phyloP scores from a whole-genome alignment of 1,284 basidiomycete genomes.

The Vanrija sp. region DNA sequence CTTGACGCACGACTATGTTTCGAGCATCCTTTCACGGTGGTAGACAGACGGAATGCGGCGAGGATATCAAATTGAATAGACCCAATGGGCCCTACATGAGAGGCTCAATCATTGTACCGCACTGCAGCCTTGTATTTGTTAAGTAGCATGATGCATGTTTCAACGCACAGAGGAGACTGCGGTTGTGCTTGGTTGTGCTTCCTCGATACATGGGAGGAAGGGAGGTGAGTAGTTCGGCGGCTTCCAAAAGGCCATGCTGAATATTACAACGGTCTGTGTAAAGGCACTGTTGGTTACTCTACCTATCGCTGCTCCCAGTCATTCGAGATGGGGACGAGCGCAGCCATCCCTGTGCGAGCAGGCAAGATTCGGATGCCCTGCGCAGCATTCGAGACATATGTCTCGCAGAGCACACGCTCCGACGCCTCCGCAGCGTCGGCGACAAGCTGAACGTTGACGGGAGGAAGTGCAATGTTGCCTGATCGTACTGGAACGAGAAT shows the following conservation, averaged over 20 bases:
- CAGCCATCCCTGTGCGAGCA: slow-evolving; percentile 31
- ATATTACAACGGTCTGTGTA: not conserved
- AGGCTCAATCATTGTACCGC: not conserved
- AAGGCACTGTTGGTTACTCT: not conserved
- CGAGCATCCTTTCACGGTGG: slow-evolving; percentile 37
- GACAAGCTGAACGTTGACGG: slow-evolving; percentile 27
- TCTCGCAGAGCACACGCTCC: slow-evolving; percentile 35
- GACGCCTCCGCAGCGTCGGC: slow-evolving; percentile 1
- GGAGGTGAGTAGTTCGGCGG: not conserved
- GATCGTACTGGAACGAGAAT: slow-evolving; percentile 40
- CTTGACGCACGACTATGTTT: slow-evolving; percentile 44
- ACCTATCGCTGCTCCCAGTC: slow-evolving; percentile 10
- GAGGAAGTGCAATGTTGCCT: slow-evolving; percentile 35
- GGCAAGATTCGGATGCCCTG: slow-evolving; percentile 41
- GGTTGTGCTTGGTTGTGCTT: too few species aligned
- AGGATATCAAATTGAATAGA: not conserved
- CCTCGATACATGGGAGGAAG: too few species aligned
- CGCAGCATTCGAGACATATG: slow-evolving; percentile 45
- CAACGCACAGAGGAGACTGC: not conserved
- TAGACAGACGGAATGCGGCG: slow-evolving; percentile 8
- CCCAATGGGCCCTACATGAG: not conserved
- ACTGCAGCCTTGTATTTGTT: not conserved
- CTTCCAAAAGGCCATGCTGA: not conserved
- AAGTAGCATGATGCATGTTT: slow-evolving; percentile 10
- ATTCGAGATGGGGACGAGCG: slow-evolving; percentile 28